Evolutionary conservation across 2,329 filamentous ascomycete genomes (phyloP).

Genomic region (Graphilbum ipis-grandicollis): DNA sequence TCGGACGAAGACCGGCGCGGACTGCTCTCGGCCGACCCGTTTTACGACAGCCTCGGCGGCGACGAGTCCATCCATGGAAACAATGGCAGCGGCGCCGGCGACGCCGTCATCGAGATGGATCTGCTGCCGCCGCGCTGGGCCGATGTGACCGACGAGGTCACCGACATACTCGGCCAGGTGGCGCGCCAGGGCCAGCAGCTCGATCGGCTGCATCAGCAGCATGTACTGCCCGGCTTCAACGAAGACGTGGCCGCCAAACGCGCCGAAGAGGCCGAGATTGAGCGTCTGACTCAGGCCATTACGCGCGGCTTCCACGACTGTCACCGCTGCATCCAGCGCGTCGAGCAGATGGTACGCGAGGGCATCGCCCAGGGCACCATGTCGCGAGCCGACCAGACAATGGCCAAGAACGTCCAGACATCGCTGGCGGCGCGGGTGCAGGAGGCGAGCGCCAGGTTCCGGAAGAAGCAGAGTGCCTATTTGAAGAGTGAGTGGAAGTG

Average conservation of each 20-base stretch:
- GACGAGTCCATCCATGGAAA: slow-evolving; percentile 55
- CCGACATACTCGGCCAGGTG: slow-evolving; percentile 63
- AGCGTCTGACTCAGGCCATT: slow-evolving; percentile 76
- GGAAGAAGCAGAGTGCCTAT: slow-evolving; percentile 95
- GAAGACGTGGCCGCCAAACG: slow-evolving; percentile 71
- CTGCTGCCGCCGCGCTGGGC: slow-evolving; percentile 88
- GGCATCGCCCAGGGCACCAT: slow-evolving; percentile 55
- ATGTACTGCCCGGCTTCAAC: slow-evolving; percentile 90
- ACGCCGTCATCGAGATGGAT: slow-evolving; percentile 97
- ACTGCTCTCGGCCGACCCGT: slow-evolving; percentile 60
- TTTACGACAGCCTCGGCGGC: slow-evolving; percentile 53
- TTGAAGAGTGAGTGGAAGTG: slow-evolving; percentile 55
- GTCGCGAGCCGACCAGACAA: slow-evolving; percentile 72
- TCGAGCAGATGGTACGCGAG: slow-evolving; percentile 76
- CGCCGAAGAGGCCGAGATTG: slow-evolving; percentile 78
- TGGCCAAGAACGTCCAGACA: slow-evolving; percentile 93
- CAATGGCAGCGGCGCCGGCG: slow-evolving; percentile 38
- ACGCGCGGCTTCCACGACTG: slow-evolving; percentile 81
- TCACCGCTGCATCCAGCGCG: slow-evolving; percentile 71
- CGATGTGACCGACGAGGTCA: slow-evolving; percentile 85
- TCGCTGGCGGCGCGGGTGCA: slow-evolving; percentile 77
- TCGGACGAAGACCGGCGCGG: slow-evolving; percentile 46
- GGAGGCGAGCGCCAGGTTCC: slow-evolving; percentile 77
- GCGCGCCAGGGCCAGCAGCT: slow-evolving; percentile 68
- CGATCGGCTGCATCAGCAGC: slow-evolving; percentile 90